Evolutionary conservation across 139 green algal species (phyloP).

Genomic region (Dunaliella sp.): DNA sequence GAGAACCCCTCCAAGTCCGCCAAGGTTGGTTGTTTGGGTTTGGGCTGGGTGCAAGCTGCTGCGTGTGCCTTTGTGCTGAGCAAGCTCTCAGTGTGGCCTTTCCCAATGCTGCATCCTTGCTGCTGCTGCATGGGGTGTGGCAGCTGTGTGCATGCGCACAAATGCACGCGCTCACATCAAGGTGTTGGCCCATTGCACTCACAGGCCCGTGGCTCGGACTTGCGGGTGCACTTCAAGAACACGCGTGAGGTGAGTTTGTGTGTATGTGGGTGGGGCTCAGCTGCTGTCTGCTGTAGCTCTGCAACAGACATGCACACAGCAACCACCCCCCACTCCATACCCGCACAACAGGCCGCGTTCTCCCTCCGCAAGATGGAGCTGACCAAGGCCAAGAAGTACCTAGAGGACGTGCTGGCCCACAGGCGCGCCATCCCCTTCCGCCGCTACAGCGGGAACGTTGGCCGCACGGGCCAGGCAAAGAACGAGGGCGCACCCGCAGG

Average conservation of each 20-base stretch:
- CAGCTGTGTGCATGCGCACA: too few species aligned
- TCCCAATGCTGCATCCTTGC: too few species aligned
- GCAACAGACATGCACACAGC: too few species aligned
- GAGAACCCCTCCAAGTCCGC: conserved; percentile 68
- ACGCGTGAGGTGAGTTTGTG: conserved; percentile 77
- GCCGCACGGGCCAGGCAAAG: conserved; percentile 81
- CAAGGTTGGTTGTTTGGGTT: conserved; percentile 59
- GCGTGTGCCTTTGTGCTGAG: too few species aligned
- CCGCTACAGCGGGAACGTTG: conserved; percentile 89
- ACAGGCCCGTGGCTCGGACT: conserved; percentile 84
- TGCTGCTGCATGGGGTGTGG: too few species aligned
- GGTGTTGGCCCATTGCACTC: background rate
- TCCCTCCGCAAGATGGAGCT: conserved; percentile 85
- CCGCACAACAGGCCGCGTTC: conserved; percentile 66
- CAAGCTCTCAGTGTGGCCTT: background rate
- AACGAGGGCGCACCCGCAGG: conserved; percentile 78
- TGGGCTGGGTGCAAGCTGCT: background rate
- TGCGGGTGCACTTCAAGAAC: conserved; percentile 99
- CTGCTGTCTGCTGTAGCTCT: too few species aligned
- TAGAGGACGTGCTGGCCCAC: conserved; percentile 92
- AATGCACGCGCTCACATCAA: background rate
- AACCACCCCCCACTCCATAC: background rate
- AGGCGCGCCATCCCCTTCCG: conserved; percentile 95
- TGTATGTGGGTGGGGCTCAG: too few species aligned
- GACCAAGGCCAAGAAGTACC: conserved; percentile 91